A percentile compares a stretch with the other conserved stretches of the same genome.
Conservation (phyloP, 2,329 filamentous ascomycete genomes). For the Trichoderma koningiopsis region DNA sequence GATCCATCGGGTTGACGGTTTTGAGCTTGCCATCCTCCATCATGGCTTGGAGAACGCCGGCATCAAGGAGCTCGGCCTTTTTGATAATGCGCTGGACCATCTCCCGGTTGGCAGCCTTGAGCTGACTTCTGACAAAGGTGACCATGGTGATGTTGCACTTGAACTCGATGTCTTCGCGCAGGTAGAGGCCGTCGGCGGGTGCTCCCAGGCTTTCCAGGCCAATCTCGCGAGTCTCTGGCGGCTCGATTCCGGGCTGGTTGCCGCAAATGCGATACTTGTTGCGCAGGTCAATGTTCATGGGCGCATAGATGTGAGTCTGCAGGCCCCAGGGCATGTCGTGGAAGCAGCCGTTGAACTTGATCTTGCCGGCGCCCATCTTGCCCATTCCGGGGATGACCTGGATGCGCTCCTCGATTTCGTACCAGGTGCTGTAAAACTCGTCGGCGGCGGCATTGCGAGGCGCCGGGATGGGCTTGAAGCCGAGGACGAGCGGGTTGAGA, state of each 20-base stretch:
- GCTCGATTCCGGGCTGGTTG: slow-evolving; percentile 67
- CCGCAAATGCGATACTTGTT: slow-evolving; percentile 70
- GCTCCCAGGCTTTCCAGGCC: slow-evolving; percentile 60
- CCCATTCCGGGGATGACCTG: slow-evolving; percentile 69
- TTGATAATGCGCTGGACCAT: slow-evolving; percentile 71
- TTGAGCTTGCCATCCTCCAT: slow-evolving; percentile 65
- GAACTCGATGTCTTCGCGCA: slow-evolving; percentile 72
- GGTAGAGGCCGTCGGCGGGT: slow-evolving; percentile 65
- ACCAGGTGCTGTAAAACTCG: slow-evolving; percentile 74
- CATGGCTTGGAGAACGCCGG: slow-evolving; percentile 67
- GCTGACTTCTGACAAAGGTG: slow-evolving; percentile 66
- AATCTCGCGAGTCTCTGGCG: slow-evolving; percentile 62
- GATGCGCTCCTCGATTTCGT: slow-evolving; percentile 70
- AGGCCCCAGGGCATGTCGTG: slow-evolving; percentile 72
- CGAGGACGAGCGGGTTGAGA: slow-evolving; percentile 68
- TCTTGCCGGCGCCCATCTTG: slow-evolving; percentile 64
- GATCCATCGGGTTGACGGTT: slow-evolving; percentile 59
- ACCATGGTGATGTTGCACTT: slow-evolving; percentile 68
- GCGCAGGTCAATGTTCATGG: slow-evolving; percentile 66
- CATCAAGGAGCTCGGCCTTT: slow-evolving; percentile 69
- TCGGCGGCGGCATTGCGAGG: slow-evolving; percentile 68
- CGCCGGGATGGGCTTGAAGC: slow-evolving; percentile 64
- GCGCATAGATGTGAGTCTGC: slow-evolving; percentile 71
- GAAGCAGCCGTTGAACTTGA: slow-evolving; percentile 71
- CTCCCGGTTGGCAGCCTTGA: slow-evolving; percentile 66